Base-by-base conservation (phyloP, 192 early-diverging fungal species). In the Coemansia sp. region DNA sequence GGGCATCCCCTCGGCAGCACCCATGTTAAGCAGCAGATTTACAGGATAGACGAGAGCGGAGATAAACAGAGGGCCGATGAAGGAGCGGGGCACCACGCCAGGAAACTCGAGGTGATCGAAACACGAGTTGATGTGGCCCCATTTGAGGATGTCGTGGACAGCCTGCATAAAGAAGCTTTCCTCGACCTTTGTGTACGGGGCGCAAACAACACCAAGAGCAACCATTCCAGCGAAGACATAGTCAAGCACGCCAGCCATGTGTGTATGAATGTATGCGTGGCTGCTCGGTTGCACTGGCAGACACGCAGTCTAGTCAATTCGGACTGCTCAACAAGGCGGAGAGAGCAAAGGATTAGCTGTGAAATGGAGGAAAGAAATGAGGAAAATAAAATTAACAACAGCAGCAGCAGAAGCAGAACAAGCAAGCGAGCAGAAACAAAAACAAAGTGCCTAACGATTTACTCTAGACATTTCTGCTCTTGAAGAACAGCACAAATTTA, bases 141-240 rank as follows among this genome's bases (percentile, higher is more conserved):
- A 82, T 32, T 85, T 80, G 58, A 97, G 65, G 37, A 98, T 85
- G 69, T 99, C 97, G 74, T 99, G 94, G 7, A 87, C 85, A 6
- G 97, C 95, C 78, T 99, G 97, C 54, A 94, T 63, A 69, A 93
- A 95, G 83, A 99, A 99, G 68, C 92, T 94, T 75, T 99, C 97
- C 76, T 99, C 95, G 58, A 99, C 95, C 78, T 99, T 99, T 41
- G 95, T 94, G 76, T 82, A 97, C 0, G 95, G 97, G 41, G 58
- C 76, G 6, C 57, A 69, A 9, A 68, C n/a, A 7, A 64, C 71
- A 59, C 71, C 68, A 76, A 87, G 47, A 1, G 68, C 41, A 16
- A 77, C 70, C 12, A 46, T 62, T 11, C 54, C 58, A 9, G 72
- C 66, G 16, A 74, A 65, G 16, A 59, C 41, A 32, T 45, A 66